Evolutionary conservation across 2,329 filamentous ascomycete genomes (phyloP), one percentile per base, ranked within the genome.

Genomic region (Ophiostoma triangulosporum): DNA sequence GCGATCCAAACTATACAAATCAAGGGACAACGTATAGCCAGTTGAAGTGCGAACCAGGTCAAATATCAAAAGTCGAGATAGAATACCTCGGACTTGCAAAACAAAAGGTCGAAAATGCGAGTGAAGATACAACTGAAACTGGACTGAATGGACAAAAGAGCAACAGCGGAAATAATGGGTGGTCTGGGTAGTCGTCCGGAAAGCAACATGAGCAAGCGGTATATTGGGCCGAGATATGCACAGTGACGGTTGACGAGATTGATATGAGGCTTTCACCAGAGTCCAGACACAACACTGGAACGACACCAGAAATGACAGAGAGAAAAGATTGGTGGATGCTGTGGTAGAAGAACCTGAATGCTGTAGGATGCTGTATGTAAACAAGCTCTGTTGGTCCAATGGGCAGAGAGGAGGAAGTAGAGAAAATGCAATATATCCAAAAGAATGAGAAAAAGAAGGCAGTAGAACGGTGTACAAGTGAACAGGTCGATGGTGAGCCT

Each of bases 391-490:
- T 5, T 32, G 52, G 24, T 54, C 50, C 52, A 56, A 57, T 57
- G 32, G 33, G 32, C 38, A 50, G 27, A 9, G 29, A 26, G 33
- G 29, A 40, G 7, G 14, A 38, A 43, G 32, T 15, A 32, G 35
- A 32, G 12, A 46, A 32, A 48, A 22, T 48, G 6, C 32, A 32
- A 20, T 20, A 48, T 14, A 32, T 31, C 26, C 17, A 27, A 6
- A n/a, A n/a, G 43, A n/a, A 27, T 26, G 31, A 27, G n/a, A n/a
- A n/a, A 15, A 43, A 22, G 36, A 24, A 17, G 17, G 51, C 54
- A 56, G 57, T 58, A 58, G 54, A 46, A 58, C 57, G 55, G 52
- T 32, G 55, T 53, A 58, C 57, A 57, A 46, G 49, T 48, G 48
- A 38, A 48, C 24, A 38, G 26, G 17, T 20, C 26, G 33, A 22